Base-by-base conservation (phyloP, 371 early-diverging fungal species). In the Mortierella sp. region DNA sequence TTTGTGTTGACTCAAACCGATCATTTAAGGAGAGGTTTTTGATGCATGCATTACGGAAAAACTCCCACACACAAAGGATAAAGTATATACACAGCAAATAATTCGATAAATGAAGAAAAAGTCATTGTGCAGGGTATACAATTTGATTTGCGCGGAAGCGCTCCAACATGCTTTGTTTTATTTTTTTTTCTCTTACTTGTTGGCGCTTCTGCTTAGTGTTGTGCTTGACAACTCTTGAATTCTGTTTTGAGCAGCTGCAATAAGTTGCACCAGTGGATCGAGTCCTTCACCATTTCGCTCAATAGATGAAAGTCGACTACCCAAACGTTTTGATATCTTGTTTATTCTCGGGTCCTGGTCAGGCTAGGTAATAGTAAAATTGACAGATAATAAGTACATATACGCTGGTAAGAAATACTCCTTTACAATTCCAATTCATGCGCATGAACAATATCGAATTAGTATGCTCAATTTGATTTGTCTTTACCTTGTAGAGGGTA, bases 311-410 rank as follows among this genome's bases (percentile, higher is more conserved):
- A 78, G 47, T 32, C 73, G 72, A 40, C 12, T 64, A 8, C 78
- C 73, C 17, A 78, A 26, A 8, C 78, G 64, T 61, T 78, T 78
- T 15, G 78, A 78, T n/a, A 65, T 53, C 28, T 69, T 78, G 70
- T 78, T 78, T n/a, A 78, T 78, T 26, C 42, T 72, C 29, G 65
- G 42, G 47, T 78, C 78, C 35, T 72, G 72, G 32, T 78, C 73
- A 9, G 78, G 78, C 78, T 78, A 61, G 6, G 17, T 12, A 53
- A 51, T 37, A n/a, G 15, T 6, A 13, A 40, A 40, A 40, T 9
- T 9, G 13, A 40, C 6, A 13, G 6, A 40, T 40, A 9, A 13
- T 40, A 6, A 40, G 40, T 40, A 40, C 40, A 40, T 9, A 40
- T 13, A 40, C 13, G 40, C 40, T 40, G 40, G 13, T 9, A 40